Evolutionary conservation across 1,284 basidiomycete genomes (phyloP), one percentile per base, ranked within the genome.

Genomic region (Microbotryum violaceum): DNA sequence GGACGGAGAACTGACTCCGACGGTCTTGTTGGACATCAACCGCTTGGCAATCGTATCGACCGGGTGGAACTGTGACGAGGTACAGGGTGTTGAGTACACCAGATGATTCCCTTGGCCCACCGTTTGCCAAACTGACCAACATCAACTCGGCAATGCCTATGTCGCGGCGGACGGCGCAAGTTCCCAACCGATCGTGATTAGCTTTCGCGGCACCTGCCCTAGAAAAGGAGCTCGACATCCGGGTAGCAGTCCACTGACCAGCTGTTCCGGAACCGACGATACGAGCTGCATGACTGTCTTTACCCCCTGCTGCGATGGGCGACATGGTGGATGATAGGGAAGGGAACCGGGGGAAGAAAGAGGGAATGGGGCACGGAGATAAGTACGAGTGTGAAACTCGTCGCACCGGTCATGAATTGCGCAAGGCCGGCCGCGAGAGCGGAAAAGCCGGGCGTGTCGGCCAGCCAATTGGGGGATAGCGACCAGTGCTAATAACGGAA

Each of bases 41-140:
- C 94, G 86, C 78, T 98, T 98, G 23, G 94, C 91, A 63, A 97
- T 86, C 1, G 94, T 98, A 78, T 97, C 93, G n/a, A 70, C 60
- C 56, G 49, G 53, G 37, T 42, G 37, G 37, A 42, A 42, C 37
- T 42, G 21, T 29, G 16, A 37, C 47, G 44, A 54, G 29, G 23
- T 12, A 2, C 6, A 29, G 8, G 20, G 21, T 21, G 20, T 42
- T 18, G 23, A 33, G 6, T 45, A 12, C 16, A 6, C 70, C 70
- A 73, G 42, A 23, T 91, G 88, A 25, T 89, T 89, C 75, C 91
- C 89, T 79, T 92, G 91, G 50, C 91, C 82, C 3, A 4, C 62
- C n/a, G n/a, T 57, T 57, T 76, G 75, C 31, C 16, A 75, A 75
- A 66, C 76, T 75, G 70, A 77, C 77, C 66, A 77, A 71, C 70